Percentiles rank a stretch among this genome's conserved stretches.
These are phyloP conservation scores for Endoconidiophora laricicola DNA, from an alignment of 2,329 filamentous ascomycete species.

Conservation along the genomic window DNA sequence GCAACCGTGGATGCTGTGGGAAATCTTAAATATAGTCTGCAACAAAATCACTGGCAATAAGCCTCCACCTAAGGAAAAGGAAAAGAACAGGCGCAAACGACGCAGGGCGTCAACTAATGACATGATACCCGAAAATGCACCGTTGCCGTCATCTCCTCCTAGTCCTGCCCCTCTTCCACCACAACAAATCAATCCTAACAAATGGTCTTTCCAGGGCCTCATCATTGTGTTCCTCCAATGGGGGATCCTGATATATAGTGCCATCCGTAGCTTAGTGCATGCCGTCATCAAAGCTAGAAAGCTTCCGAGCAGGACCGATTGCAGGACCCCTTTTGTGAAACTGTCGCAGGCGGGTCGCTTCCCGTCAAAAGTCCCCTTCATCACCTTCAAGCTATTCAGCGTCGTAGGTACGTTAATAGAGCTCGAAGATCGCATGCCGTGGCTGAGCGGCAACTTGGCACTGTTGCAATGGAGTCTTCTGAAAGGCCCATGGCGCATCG, in stretches of 20 bases:
- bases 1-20: slow-evolving; percentile 81
- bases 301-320: slow-evolving; percentile 14
- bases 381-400: slow-evolving; percentile 63
- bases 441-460: slow-evolving; percentile 61
- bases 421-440: slow-evolving; percentile 72
- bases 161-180: neutral
- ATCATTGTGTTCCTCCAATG: slow-evolving; percentile 42
- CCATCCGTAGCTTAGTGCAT: slow-evolving; percentile 45
- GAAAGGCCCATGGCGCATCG: slow-evolving; percentile 58
- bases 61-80: slow-evolving; percentile 11
- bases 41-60: slow-evolving; percentile 21
- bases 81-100: slow-evolving; percentile 8
- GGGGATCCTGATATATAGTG: slow-evolving; percentile 38
- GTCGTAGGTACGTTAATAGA: slow-evolving; percentile 57
- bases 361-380: slow-evolving; percentile 40
- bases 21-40: slow-evolving; percentile 59
- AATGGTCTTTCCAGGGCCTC: slow-evolving; percentile 28
- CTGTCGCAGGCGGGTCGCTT: slow-evolving; percentile 9
- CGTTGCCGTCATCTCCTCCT: too few species aligned
- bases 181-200: neutral
- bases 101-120: neutral
- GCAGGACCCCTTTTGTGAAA: slow-evolving; percentile 3
- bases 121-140: too few species aligned
- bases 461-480: slow-evolving; percentile 60
- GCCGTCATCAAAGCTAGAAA: slow-evolving; percentile 16